phyloP scores from a whole-genome alignment of 805 yeast species.

The Hagleromyces aurorensis region DNA sequence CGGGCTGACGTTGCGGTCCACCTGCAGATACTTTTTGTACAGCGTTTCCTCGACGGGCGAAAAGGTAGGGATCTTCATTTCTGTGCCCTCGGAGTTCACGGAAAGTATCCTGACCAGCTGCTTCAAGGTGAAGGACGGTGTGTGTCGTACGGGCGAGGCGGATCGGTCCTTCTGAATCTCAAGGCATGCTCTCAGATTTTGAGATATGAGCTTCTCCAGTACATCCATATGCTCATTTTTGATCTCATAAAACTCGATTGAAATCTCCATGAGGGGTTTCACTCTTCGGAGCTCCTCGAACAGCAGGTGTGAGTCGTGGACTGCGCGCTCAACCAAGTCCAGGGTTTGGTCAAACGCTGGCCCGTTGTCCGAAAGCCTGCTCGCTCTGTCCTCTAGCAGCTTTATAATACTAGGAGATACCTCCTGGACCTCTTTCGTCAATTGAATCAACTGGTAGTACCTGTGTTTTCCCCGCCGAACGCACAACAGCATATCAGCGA shows the following conservation, averaged over 20 bases:
- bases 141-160: constrained; percentile 36
- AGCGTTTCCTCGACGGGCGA: constrained; percentile 34
- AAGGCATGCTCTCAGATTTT: constrained; percentile 31
- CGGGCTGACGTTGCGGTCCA: constrained; percentile 41
- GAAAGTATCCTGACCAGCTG: constrained; percentile 29
- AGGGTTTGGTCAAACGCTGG: no score
- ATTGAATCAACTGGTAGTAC: no score
- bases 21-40: constrained; percentile 35
- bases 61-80: constrained; percentile 34
- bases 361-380: no score
- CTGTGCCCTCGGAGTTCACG: constrained; percentile 20
- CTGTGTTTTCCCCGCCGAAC: no score
- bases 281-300: constrained; percentile 20
- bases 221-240: constrained; percentile 36
- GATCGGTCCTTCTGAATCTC: constrained; percentile 33
- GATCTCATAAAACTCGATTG: constrained; percentile 40
- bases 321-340: no score
- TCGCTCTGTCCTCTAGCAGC: no score
- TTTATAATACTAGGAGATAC: no score
- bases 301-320: no score
- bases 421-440: no score
- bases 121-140: constrained; percentile 33
- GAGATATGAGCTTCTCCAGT: constrained; percentile 34
- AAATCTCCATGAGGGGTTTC: constrained; percentile 33
- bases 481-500: no score